Conservation (phyloP, 345 rosid species). For the Linum lewisii region DNA sequence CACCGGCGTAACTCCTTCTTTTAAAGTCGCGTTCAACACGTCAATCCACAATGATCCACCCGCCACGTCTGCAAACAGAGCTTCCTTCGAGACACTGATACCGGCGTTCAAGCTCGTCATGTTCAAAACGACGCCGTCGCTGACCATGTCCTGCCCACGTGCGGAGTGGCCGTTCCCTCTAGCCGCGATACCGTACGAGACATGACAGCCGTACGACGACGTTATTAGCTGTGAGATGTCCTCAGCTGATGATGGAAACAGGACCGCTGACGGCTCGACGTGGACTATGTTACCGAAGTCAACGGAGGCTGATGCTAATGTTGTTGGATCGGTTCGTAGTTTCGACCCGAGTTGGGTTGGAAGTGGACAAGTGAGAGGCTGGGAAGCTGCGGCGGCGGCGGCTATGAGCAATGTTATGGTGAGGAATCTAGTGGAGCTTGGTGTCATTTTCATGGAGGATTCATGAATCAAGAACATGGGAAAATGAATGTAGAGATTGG, state of each 20-base stretch:
- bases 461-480: too few species aligned
- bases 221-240: conserved; percentile 9
- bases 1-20: conserved; percentile 12
- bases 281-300: conserved; percentile 23
- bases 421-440: too few species aligned
- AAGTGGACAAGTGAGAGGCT: not conserved
- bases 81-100: not conserved
- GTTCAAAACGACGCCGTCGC: conserved; percentile 16
- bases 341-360: not conserved
- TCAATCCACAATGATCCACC: conserved; percentile 19
- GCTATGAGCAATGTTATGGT: not conserved
- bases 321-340: conserved; percentile 5
- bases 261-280: conserved; percentile 17
- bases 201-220: conserved; percentile 12
- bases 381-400: not conserved
- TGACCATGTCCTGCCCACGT: conserved; percentile 15
- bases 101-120: conserved; percentile 6
- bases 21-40: conserved; percentile 12
- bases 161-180: conserved; percentile 18
- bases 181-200: conserved; percentile 12
- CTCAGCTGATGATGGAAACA: conserved; percentile 9
- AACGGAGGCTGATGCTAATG: conserved; percentile 6
- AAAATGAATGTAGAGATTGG: too few species aligned
- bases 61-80: conserved; percentile 14
- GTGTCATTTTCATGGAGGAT: too few species aligned